Evolutionary conservation across 1,284 basidiomycete genomes (phyloP), one percentile per base, ranked within the genome.

Genomic region (Fereydounia khargensis): DNA sequence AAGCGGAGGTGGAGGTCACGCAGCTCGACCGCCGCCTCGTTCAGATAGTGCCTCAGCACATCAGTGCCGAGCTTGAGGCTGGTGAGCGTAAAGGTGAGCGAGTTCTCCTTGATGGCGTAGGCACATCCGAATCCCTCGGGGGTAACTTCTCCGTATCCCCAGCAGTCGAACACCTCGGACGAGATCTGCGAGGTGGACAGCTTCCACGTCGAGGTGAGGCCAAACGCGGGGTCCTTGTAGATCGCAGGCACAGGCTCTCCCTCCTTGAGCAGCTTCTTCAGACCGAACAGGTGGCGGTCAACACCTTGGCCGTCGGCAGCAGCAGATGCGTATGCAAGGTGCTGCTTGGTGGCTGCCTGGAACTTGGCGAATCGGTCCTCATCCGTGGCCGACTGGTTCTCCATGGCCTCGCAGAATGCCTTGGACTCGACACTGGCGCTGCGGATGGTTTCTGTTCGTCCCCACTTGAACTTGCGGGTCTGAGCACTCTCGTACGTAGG

Each of bases 81-180:
- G 42, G 91, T 96, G 65, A 97, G 86, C 35, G 89, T 91, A 87
- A 94, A 97, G 46, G 89, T 85, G 55, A 98, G 84, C 66, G 87
- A 86, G 50, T 86, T 79, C 59, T 90, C 86, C 44, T 87, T 89
- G 73, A 98, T 94, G 2, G 89, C 83, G 78, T 98, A 98, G 27
- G 89, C 86, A 30, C 96, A 79, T 9, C 95, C 94, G 72, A 90
- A 98, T 13, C 94, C 95, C 65, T 96, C 89, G 6, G 86, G 82
- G n/a, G 47, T 48, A n/a, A 83, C 89, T 82, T 96, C 90, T 10
- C 92, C 92, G 74, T 94, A 97, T 23, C 94, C 94, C 92, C 94
- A 96, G 27, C 91, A 91, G 65, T 92, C 88, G 38, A 98, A 81
- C 76, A 83, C 90, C 51, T 83, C 82, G 41, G 84, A 86, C 42